Conservation (phyloP, 176 grass and related monocot species). For the Zoysia japonica region DNA sequence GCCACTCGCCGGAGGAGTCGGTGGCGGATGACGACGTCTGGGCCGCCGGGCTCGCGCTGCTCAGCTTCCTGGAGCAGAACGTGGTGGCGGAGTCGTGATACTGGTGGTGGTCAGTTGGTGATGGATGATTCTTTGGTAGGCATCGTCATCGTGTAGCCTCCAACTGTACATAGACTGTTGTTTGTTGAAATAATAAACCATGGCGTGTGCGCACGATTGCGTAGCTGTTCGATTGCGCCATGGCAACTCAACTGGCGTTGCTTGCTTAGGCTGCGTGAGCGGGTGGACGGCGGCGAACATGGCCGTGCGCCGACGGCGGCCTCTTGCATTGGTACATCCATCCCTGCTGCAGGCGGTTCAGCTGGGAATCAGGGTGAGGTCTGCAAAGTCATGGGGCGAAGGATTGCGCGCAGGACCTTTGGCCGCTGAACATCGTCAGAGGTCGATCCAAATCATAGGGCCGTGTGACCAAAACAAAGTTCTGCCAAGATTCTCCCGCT, state of each 20-base stretch:
- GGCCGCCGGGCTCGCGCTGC: slow-evolving; percentile 77
- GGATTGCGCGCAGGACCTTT: slow-evolving; percentile 30
- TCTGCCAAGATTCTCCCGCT: slow-evolving; percentile 45
- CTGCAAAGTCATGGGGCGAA: slow-evolving; percentile 17
- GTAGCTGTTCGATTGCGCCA: too few species aligned
- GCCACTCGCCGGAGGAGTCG: slow-evolving; percentile 91
- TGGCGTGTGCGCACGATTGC: too few species aligned
- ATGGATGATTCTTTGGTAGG: slow-evolving; percentile 21
- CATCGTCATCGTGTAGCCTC: neutral
- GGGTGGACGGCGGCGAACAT: too few species aligned
- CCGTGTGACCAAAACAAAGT: slow-evolving; percentile 25
- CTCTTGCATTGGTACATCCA: too few species aligned
- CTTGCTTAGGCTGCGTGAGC: too few species aligned
- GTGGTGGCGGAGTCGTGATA: neutral
- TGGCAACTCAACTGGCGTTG: too few species aligned
- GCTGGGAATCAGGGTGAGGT: neutral
- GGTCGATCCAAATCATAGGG: slow-evolving; percentile 27
- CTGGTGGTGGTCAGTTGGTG: too few species aligned
- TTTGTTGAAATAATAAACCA: neutral
- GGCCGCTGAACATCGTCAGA: neutral
- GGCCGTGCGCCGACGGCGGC: too few species aligned
- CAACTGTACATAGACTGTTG: slow-evolving; percentile 36
- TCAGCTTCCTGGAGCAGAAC: slow-evolving; percentile 63
- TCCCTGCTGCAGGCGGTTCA: neutral
- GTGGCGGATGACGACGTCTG: slow-evolving; percentile 83